Base-by-base conservation (phyloP, 164 flowering plant genomes). In the Liquidambar formosana region DNA sequence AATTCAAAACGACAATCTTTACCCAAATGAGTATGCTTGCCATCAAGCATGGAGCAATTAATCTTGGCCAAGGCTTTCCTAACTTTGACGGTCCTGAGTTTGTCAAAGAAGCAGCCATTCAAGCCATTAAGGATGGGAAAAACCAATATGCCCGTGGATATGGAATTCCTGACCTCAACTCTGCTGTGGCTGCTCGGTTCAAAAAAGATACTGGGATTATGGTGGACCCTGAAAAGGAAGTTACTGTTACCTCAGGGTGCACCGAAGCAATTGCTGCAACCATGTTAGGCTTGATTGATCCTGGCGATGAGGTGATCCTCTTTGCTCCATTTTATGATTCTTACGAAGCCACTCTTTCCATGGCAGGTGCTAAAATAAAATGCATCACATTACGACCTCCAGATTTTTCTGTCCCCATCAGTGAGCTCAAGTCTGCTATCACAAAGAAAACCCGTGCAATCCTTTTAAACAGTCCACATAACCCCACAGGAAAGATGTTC, bases 241-340 rank as follows among this genome's bases (percentile, higher is more conserved):
- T 95, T 26, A 93, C 99, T 1, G 88, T 93, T 70, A 95, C 99
- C 27, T 93, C 97, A 44, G 98, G 99, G 23, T 95, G 99, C 85
- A 95, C 98, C 18, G 99, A 95, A 82, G 99, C 98, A 19, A 95
- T 95, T 60, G 97, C 98, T 47, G 98, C 99, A n/a, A 86, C 96
- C 60, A 85, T 93, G 46, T 80, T 95, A 57, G 99, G 99, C 18
- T 75, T 95, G 76, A 91, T 95, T 77, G 86, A 95, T 74, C 97
- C 99, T 12, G 98, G 91, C 21, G 99, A 95, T 73, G 99, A 95
- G 69, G 99, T 95, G 14, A 83, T 95, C 76, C 74, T 95, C 59
- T 90, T 95, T 76, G 96, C 99, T 59, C 99, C 99, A 15, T 95
- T 95, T 71, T 95, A 93, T 71, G 99, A 95, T 77, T 91, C 98